Evolutionary conservation across 1,284 basidiomycete species (phyloP).

Genomic region (Porodaedalea pini): DNA sequence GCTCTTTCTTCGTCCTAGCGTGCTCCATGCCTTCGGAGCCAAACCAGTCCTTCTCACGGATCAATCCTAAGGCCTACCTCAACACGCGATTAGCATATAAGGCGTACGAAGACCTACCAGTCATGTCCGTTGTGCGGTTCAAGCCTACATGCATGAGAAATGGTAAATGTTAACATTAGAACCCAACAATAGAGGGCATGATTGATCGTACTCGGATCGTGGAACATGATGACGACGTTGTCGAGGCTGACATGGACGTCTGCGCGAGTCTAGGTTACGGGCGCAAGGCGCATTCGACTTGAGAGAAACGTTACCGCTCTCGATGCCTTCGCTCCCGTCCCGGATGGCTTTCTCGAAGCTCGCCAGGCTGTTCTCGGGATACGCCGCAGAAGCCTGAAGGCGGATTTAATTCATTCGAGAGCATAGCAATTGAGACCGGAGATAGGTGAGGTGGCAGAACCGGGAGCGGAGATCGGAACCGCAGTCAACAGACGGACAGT

Average conservation of each 20-base stretch:
- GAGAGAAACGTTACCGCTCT: constrained; percentile 70
- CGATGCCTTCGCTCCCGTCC: constrained; percentile 93
- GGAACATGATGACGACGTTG: constrained; percentile 91
- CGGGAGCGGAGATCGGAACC: neutral
- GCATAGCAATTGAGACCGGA: neutral
- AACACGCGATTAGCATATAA: constrained; percentile 24
- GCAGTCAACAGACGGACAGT: neutral
- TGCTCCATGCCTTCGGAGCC: constrained; percentile 78
- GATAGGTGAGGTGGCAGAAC: neutral
- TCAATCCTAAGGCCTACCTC: constrained; percentile 46
- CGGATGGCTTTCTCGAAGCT: constrained; percentile 91
- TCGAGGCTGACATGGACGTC: constrained; percentile 96
- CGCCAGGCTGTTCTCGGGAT: constrained; percentile 89
- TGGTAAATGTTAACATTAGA: constrained; percentile 9
- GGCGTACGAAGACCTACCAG: constrained; percentile 40
- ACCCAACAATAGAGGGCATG: neutral
- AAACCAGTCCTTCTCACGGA: constrained; percentile 68
- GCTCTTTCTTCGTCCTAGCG: constrained; percentile 77
- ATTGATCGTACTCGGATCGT: constrained; percentile 72
- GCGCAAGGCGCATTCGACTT: constrained; percentile 13
- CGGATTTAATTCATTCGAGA: neutral
- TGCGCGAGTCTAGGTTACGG: constrained; percentile 41
- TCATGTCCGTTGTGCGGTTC: constrained; percentile 64
- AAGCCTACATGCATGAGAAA: constrained; percentile 43
- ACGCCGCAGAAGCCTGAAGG: constrained; percentile 74